Base-by-base conservation (phyloP, 2,329 filamentous ascomycete species). In the Aspergillus neotritici region DNA sequence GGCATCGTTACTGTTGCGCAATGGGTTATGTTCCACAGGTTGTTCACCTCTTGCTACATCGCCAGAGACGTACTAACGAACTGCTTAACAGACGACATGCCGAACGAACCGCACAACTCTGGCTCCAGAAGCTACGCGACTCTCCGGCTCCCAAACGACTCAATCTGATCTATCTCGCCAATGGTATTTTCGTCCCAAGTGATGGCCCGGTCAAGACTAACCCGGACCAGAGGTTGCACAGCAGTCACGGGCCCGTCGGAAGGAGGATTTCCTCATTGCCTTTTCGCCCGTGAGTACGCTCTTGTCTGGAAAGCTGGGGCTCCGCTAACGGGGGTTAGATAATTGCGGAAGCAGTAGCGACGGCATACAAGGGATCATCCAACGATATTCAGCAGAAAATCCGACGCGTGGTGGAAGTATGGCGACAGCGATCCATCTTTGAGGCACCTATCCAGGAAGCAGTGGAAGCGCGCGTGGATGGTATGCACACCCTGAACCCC, bases 21-120 rank as follows among this genome's bases (percentile, higher is more conserved):
- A 82, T 98, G 94, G 94, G 93, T 98, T 49, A 94, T 98, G 85
- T 98, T 98, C 66, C 91, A 98, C 71, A 85, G 89, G 89, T 94
- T 82, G 53, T 45, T 33, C 36, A 44, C 41, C 34, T 37, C 31
- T 21, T 33, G 30, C 31, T 43, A 40, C 50, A 65, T 34, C 34
- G 39, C n/a, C 29, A 30, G 33, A 29, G 33, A 33, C 10, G 31
- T 39, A 31, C 52, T 60, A 46, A 62, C 34, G 41, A 25, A 12
- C 33, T 15, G 31, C 14, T 36, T 41, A 50, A 49, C 48, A 96
- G 91, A 66, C 83, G 93, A 65, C 87, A 96, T 69, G 91, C 94
- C 41, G 87, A 95, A 55, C 83, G 87, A 49, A 96, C 91, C 14
- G 90, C 88, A 14, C 84, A 91, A 63, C 78, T 97, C 41, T 98